phyloP scores from a whole-genome alignment of 202 grass and related monocot genomes.

The Elaeis oleifera region DNA sequence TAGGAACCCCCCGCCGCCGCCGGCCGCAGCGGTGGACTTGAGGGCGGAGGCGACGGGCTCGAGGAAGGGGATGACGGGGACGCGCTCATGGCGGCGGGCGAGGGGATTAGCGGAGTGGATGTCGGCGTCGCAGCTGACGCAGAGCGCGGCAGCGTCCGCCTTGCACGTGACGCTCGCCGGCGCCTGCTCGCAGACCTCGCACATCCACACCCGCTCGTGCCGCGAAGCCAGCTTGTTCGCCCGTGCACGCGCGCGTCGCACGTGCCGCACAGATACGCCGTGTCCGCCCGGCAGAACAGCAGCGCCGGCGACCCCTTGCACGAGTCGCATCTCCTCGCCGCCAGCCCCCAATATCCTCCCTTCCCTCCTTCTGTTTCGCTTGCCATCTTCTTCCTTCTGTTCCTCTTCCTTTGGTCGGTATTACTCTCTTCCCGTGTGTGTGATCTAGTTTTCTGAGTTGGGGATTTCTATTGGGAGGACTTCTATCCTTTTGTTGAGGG shows the following conservation, averaged over 20 bases:
- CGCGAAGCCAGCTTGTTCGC: neutral
- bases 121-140: constrained; percentile 15
- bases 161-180: constrained; percentile 61
- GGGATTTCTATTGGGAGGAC: too few relatives aligned
- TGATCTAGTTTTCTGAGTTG: too few relatives aligned
- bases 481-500: too few relatives aligned
- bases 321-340: constrained; percentile 41
- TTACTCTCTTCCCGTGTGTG: too few relatives aligned
- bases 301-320: constrained; percentile 49
- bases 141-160: constrained; percentile 21
- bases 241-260: constrained; percentile 55
- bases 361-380: constrained; percentile 19
- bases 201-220: constrained; percentile 63
- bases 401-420: too few relatives aligned
- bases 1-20: constrained; percentile 1
- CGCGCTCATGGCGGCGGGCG: constrained; percentile 18
- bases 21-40: neutral
- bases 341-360: constrained; percentile 46
- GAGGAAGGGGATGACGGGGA: constrained; percentile 4
- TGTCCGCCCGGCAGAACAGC: constrained; percentile 49
- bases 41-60: neutral
- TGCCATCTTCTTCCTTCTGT: constrained; percentile 12
- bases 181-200: constrained; percentile 83
- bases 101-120: constrained; percentile 24
- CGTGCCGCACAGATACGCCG: constrained; percentile 50